These are phyloP conservation scores for Cryphonectria naterciae DNA, from an alignment of 2,329 filamentous ascomycete genomes.

Conservation along the genomic window DNA sequence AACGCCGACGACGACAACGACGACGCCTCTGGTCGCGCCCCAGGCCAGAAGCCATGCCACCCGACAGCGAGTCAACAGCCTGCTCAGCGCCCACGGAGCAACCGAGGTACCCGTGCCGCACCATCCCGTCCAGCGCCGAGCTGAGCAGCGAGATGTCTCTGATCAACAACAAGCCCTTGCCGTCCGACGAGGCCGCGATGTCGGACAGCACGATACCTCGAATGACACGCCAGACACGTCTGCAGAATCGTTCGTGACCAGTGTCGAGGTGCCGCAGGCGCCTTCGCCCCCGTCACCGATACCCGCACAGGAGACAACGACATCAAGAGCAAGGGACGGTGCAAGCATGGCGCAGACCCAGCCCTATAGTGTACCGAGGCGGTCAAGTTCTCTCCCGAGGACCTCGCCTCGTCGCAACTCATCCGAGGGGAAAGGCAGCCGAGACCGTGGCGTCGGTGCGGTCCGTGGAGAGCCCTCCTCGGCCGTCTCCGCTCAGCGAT, in stretches of 20 bases:
- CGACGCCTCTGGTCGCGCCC: conserved; percentile 5
- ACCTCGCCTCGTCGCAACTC: neutral
- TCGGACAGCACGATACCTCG: neutral
- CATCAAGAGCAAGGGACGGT: conserved; percentile 7
- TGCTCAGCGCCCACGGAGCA: conserved; percentile 3
- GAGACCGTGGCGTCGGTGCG: conserved; percentile 1
- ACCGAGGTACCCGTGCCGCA: neutral
- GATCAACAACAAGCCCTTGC: neutral
- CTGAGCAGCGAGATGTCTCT: neutral
- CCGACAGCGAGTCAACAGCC: conserved; percentile 15
- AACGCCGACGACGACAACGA: neutral
- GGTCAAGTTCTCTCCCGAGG: conserved; percentile 17
- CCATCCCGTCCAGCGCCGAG: neutral
- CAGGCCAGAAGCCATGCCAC: conserved; percentile 1
- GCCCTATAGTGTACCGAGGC: conserved; percentile 10
- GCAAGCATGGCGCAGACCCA: neutral
- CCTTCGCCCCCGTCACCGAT: neutral
- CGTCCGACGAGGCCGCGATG: neutral
- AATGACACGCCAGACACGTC: conserved; percentile 16
- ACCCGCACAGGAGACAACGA: conserved; percentile 10
- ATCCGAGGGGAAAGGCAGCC: conserved; percentile 15
- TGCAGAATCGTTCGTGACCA: conserved; percentile 21
- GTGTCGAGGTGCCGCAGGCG: conserved; percentile 18
- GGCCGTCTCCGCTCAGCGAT: conserved; percentile 17
- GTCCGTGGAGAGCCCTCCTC: neutral